Evolutionary conservation across 331 rosid species (phyloP), one percentile per base, ranked within the genome.

Genomic region (Telfairia occidentalis): DNA sequence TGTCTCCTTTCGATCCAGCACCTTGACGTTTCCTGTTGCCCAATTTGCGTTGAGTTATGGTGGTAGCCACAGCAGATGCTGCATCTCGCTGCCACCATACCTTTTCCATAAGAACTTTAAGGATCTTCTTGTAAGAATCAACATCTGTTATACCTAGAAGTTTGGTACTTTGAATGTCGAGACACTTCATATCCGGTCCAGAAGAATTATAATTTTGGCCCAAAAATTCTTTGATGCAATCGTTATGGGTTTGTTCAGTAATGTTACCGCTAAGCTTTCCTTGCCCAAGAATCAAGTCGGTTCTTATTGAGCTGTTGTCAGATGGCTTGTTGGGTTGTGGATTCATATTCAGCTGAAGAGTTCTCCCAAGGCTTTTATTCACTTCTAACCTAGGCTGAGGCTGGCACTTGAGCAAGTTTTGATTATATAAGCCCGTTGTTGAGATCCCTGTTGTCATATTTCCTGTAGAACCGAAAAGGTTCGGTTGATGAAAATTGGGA

Each of bases 1-100:
- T 84, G 77, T 92, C 97, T 32, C 97, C 96, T 78, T 88, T 92
- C 7, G 89, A 46, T 13, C 79, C 84, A 7, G 86, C 80, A 35
- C 83, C 84, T 10, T 85, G 86, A 59, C 86, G 80, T 81, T 82
- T 91, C 35, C 97, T 87, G 42, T 84, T 85, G 53, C 97, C 97
- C 76, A 86, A 77, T 86, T 85, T 90, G 78, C 97, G 86, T 45
- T 83, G 84, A 13, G 90, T 90, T 76, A 92, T 86, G 0, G 90
- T 82, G 21, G 90, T 83, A 64, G 99, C 99, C 70, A 95, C 83
- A 13, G 90, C 83, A 0, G 92, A 78, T 29, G 96, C 99, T 66
- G 97, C 97, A 54, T 92, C 97, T 53, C 64, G 86, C 90, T 95
- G 99, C 99, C 99, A 95, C 97, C 99, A 92, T 30, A 95, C 96